Percentiles rank a stretch among this genome's conserved stretches.
phyloP scores from a whole-genome alignment of 257 asterid species.

The Nicotiana tomentosiformis region DNA sequence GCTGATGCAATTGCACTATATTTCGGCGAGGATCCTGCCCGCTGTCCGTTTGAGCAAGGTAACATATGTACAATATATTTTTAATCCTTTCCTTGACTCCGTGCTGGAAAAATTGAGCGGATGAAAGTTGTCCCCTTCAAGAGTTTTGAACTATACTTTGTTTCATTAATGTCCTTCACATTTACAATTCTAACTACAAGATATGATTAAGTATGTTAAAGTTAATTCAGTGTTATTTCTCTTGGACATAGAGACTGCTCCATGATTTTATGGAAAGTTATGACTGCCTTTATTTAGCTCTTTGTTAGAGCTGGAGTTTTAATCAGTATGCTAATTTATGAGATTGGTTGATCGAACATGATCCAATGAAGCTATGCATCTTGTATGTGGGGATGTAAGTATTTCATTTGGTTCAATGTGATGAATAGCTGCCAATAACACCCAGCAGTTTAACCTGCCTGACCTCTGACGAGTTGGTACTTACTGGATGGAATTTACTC shows the following conservation, averaged over 20 bases:
- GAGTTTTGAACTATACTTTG: neutral
- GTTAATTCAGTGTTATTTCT: neutral
- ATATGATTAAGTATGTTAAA: neutral
- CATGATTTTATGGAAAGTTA: neutral
- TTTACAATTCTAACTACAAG: neutral
- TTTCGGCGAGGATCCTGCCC: conserved; percentile 96
- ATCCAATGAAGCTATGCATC: too few species aligned
- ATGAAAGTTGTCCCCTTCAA: neutral
- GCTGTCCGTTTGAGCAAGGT: conserved; percentile 99
- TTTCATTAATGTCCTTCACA: neutral
- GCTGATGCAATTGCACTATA: conserved; percentile 95
- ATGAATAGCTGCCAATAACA: too few species aligned
- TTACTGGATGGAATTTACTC: too few species aligned
- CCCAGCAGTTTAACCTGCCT: too few species aligned
- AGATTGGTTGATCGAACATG: neutral
- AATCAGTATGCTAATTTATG: neutral
- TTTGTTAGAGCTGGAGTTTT: neutral
- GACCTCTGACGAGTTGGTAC: too few species aligned
- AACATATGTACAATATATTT: conserved; percentile 3
- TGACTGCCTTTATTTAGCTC: neutral
- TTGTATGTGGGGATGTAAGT: too few species aligned
- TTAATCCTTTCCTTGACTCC: neutral
- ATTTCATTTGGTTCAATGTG: too few species aligned
- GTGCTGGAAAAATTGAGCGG: neutral
- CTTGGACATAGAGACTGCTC: neutral